These are phyloP conservation scores for Paramecium primaurelia DNA, from an alignment of 73 alveolate species.

Conservation along the genomic window DNA sequence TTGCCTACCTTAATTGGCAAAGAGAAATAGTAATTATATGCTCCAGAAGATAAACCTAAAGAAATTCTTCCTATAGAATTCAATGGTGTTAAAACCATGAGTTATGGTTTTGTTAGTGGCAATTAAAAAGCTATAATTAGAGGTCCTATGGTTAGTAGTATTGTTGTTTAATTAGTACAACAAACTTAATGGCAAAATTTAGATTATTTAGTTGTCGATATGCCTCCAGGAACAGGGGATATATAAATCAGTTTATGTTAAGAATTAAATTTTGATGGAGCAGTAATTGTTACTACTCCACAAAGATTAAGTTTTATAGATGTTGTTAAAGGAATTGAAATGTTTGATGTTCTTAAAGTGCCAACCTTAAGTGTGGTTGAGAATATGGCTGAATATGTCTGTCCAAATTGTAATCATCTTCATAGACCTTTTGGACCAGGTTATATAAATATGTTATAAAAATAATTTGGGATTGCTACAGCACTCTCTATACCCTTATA, in stretches of 20 bases:
- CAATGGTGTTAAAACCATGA: slow-evolving; percentile 87
- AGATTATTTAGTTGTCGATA: slow-evolving; percentile 89
- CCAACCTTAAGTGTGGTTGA: slow-evolving; percentile 88
- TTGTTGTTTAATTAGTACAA: slow-evolving; percentile 72
- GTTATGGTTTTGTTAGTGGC: slow-evolving; percentile 82
- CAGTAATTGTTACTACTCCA: slow-evolving; percentile 95
- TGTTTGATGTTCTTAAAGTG: slow-evolving; percentile 88
- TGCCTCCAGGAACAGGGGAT: slow-evolving; percentile 98
- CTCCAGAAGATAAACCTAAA: slow-evolving; percentile 77
- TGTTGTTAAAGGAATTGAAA: slow-evolving; percentile 85
- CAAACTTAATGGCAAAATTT: slow-evolving; percentile 90
- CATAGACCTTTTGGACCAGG: slow-evolving; percentile 88
- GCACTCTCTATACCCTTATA: slow-evolving; percentile 78
- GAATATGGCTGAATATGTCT: slow-evolving; percentile 77
- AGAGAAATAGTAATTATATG: slow-evolving; percentile 58
- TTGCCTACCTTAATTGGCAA: slow-evolving; percentile 85
- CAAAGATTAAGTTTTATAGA: slow-evolving; percentile 85
- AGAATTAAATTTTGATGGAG: slow-evolving; percentile 78
- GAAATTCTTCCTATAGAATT: slow-evolving; percentile 77
- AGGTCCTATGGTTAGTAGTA: slow-evolving; percentile 92
- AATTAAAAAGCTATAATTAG: slow-evolving; percentile 87
- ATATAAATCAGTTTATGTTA: slow-evolving; percentile 83
- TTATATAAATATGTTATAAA: slow-evolving; percentile 69
- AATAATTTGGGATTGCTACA: slow-evolving; percentile 80
- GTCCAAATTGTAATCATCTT: slow-evolving; percentile 72